phyloP scores from a whole-genome alignment of 305 asterid genomes.

The Fraxinus ornus region DNA sequence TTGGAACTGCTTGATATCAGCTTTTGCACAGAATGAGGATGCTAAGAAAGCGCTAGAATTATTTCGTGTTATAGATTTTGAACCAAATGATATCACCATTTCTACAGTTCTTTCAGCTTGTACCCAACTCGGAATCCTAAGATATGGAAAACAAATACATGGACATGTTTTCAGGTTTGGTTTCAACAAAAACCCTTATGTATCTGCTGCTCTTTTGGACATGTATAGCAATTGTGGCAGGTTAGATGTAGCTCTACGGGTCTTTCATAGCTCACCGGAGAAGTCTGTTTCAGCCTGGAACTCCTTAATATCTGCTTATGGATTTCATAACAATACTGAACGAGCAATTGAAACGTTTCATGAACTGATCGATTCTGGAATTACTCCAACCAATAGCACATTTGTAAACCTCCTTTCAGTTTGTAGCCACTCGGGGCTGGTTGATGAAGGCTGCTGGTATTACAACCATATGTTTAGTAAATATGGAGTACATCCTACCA shows the following conservation, averaged over 20 bases:
- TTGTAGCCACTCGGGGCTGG: constrained; percentile 66
- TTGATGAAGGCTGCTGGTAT: constrained; percentile 48
- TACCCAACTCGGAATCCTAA: constrained; percentile 50
- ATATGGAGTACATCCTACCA: constrained; percentile 34
- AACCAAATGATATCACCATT: constrained; percentile 62
- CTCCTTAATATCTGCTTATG: constrained; percentile 62
- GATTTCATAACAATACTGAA: constrained; percentile 48
- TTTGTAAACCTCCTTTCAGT: constrained; percentile 67
- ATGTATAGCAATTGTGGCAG: constrained; percentile 74
- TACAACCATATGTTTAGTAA: constrained; percentile 39
- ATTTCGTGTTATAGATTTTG: constrained; percentile 50
- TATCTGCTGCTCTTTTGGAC: constrained; percentile 57
- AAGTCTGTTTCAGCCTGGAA: constrained; percentile 59
- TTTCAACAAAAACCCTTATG: constrained; percentile 40
- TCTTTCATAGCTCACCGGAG: constrained; percentile 35
- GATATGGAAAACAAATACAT: constrained; percentile 62
- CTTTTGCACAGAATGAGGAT: constrained; percentile 55
- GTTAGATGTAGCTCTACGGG: constrained; percentile 45
- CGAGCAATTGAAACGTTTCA: constrained; percentile 46
- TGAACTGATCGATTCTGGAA: constrained; percentile 41
- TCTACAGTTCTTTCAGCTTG: constrained; percentile 68
- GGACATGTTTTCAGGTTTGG: constrained; percentile 45
- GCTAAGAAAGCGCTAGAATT: constrained; percentile 51
- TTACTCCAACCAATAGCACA: constrained; percentile 52
- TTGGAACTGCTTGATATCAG: constrained; percentile 67